Base-by-base conservation (phyloP, 257 asterid genomes). In the Ilex asprella region DNA sequence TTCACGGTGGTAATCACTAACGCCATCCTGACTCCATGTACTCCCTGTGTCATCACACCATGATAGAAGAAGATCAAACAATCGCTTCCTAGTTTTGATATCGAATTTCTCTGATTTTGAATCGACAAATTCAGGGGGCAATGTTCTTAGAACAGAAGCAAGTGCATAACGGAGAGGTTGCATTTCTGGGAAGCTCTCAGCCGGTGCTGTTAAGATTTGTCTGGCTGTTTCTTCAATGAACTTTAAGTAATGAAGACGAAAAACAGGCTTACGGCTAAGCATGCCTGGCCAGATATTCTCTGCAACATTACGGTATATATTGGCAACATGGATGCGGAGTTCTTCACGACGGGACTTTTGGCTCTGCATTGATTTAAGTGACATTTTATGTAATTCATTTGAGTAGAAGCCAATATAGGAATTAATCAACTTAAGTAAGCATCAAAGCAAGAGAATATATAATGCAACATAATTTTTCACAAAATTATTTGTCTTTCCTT, bases 271-370 rank as follows among this genome's bases (percentile, higher is more conserved):
- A 65, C 96, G 85, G 71, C 85, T 81, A 32, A 93, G 81, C 96
- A 87, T 87, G 68, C 99, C 96, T 56, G 99, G 99, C 99, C 99
- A 93, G 75, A 93, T 76, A 67, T 84, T 93, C 75, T 93, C 96
- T 55, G 99, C 87, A 66, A 89, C 94, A 56, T 88, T 78, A 61
- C 97, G 95, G 72, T 93, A 89, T 66, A 93, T 89, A 67, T 89
- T 89, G 59, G 97, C 86, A 62, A 84, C 78, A 66, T 93, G 95
- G 67, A 82, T 67, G 43, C 95, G 95, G 47, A 93, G 96, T 76
- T 93, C 99, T 78, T 93, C 99, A 49, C 97, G 95, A 35, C 99
- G 96, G 67, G 95, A 81, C 75, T 84, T 89, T 78, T 93, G 99
- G 80, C 84, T 89, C 99, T 93, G 89, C 78, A 76, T 16, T 16